A percentile compares a stretch with the other conserved stretches of the same genome.
Evolutionary conservation across 2,329 filamentous ascomycete species (phyloP).

Genomic region (Aspergillus vadensis): DNA sequence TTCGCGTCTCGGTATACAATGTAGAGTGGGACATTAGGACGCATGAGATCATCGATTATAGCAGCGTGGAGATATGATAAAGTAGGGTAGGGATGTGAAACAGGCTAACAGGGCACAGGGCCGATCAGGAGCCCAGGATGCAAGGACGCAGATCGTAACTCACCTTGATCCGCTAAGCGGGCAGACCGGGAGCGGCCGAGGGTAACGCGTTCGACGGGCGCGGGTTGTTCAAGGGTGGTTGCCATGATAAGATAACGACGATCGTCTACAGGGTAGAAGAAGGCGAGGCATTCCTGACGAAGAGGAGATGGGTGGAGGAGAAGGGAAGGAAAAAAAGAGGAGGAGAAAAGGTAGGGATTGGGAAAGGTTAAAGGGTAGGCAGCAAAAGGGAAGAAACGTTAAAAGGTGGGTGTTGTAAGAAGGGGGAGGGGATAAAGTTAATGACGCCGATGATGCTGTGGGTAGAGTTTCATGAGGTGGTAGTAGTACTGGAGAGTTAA

Average conservation of each 20-base stretch:
- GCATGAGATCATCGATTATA: background rate
- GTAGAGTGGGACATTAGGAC: too few species aligned
- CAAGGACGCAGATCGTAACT: constrained; percentile 18
- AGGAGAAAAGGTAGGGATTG: background rate
- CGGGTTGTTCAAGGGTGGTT: constrained; percentile 33
- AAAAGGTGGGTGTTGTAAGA: background rate
- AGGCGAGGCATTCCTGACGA: constrained; percentile 3
- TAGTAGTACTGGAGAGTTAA: background rate
- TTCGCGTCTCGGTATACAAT: background rate
- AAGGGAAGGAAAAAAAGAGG: background rate
- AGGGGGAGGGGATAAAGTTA: constrained; percentile 2
- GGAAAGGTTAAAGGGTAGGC: background rate
- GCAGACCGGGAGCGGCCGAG: constrained; percentile 27
- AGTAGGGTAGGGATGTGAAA: background rate
- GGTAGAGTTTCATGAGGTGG: background rate
- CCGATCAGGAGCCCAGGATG: constrained; percentile 1
- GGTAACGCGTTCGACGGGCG: constrained; percentile 15
- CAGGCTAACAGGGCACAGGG: background rate
- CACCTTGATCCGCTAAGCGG: constrained; percentile 39
- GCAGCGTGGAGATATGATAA: background rate
- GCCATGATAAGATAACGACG: constrained; percentile 30
- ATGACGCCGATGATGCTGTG: constrained; percentile 6
- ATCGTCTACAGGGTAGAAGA: background rate
- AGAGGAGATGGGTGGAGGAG: background rate
- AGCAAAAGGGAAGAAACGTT: background rate